These are phyloP conservation scores for Aphanomyces stellatus DNA, from an alignment of 352 stramenopile genomes.

Conservation along the genomic window DNA sequence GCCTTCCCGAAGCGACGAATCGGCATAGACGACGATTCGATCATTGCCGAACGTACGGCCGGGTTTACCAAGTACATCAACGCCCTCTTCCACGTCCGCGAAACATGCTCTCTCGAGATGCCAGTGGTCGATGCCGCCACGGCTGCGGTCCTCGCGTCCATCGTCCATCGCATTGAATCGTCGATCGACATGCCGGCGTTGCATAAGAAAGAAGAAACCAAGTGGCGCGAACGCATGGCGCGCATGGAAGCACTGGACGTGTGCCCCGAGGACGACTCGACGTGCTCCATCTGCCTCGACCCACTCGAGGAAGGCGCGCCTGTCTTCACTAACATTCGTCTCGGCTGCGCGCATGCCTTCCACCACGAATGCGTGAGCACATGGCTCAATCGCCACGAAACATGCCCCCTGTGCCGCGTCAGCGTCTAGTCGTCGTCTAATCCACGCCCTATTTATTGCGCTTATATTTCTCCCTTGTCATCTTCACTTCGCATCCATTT, in stretches of 20 bases:
- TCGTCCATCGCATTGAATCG: not conserved
- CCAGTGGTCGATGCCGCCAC: not conserved
- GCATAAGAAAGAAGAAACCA: conserved; percentile 5
- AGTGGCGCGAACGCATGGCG: conserved; percentile 1
- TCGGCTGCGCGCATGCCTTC: conserved; percentile 12
- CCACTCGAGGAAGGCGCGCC: not conserved
- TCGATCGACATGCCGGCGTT: conserved; percentile 5
- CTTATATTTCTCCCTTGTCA: not conserved
- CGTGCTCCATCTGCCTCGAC: conserved; percentile 14
- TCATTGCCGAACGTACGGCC: not conserved
- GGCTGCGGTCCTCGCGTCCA: not conserved
- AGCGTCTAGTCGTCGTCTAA: not conserved
- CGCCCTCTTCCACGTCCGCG: conserved; percentile 9
- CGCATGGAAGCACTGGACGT: not conserved
- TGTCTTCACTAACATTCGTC: not conserved
- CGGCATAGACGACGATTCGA: not conserved
- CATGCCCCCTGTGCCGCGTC: conserved; percentile 14
- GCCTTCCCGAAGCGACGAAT: conserved; percentile 5
- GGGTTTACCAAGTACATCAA: not conserved
- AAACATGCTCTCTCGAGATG: not conserved
- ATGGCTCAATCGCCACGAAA: conserved; percentile 10
- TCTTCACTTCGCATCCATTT: no score
- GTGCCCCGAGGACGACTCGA: not conserved
- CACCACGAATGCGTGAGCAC: conserved; percentile 1
- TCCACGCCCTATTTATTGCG: not conserved